Percentiles rank a stretch among this genome's conserved stretches.
phyloP scores from a whole-genome alignment of 495 filamentous ascomycete genomes.

The Sordaria brevicollis region DNA sequence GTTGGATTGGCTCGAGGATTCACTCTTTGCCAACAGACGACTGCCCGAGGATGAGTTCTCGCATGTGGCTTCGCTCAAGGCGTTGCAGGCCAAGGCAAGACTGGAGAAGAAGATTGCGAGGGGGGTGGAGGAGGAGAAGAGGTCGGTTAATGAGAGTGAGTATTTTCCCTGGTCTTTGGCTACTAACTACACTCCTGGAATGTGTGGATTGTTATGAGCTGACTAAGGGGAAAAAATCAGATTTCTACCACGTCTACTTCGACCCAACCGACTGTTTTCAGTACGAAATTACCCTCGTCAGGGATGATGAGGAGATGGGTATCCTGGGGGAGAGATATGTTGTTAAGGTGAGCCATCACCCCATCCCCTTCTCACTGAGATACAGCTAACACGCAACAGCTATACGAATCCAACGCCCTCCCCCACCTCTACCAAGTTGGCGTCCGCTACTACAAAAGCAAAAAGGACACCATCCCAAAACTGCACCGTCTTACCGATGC shows the following conservation, averaged over 20 bases:
- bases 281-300: conserved; percentile 23
- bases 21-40: conserved; percentile 4
- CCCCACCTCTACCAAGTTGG: conserved; percentile 33
- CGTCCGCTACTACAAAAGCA: conserved; percentile 25
- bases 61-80: conserved; percentile 7
- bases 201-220: too few relatives aligned
- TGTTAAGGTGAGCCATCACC: conserved; percentile 18
- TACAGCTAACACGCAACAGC: conserved; percentile 13
- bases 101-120: conserved; percentile 25
- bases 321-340: conserved; percentile 21
- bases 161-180: neutral
- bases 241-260: conserved; percentile 19
- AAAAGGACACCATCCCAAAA: conserved; percentile 13
- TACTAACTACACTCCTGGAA: neutral
- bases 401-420: conserved; percentile 36
- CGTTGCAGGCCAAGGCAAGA: conserved; percentile 27
- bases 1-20: conserved; percentile 33
- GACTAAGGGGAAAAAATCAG: neutral
- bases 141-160: conserved; percentile 25
- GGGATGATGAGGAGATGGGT: conserved; percentile 14
- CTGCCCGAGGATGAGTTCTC: conserved; percentile 14
- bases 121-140: conserved; percentile 33
- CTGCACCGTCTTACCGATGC: conserved; percentile 16
- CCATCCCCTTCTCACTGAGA: neutral
- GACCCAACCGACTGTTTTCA: conserved; percentile 22